These are phyloP conservation scores for Boletus bicolor DNA, from an alignment of 768 basidiomycete species.

Conservation along the genomic window DNA sequence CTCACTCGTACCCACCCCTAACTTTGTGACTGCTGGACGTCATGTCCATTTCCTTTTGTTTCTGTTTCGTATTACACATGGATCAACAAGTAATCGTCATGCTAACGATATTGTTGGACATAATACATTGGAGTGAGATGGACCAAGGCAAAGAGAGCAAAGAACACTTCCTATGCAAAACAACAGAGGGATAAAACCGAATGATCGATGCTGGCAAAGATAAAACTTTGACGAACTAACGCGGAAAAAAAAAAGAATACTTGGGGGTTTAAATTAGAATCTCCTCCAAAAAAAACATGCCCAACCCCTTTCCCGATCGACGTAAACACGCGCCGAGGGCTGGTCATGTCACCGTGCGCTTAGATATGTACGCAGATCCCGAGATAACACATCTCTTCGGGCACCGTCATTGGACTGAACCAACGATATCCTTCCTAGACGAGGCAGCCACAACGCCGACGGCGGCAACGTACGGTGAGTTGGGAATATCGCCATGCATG, in stretches of 20 bases:
- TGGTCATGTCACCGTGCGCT: not conserved
- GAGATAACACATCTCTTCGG: not conserved
- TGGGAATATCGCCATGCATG: conserved; percentile 4
- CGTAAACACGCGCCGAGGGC: not conserved
- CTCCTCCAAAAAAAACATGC: not conserved
- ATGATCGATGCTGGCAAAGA: conserved; percentile 3
- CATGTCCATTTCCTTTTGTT: not conserved
- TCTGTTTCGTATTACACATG: conserved; percentile 14
- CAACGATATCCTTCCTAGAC: conserved; percentile 1
- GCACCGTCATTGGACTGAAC: conserved; percentile 17
- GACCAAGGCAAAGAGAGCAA: conserved; percentile 8
- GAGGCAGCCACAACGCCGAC: conserved; percentile 2
- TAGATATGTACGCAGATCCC: not conserved
- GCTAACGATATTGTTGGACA: conserved; percentile 15
- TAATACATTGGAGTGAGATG: conserved; percentile 25
- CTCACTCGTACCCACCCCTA: not conserved
- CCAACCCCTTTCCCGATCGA: not conserved
- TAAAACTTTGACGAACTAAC: not conserved
- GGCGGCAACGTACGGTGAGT: not conserved
- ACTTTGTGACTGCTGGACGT: not conserved
- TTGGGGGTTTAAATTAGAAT: conserved; percentile 7
- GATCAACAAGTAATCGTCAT: conserved; percentile 8
- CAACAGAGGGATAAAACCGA: conserved; percentile 15
- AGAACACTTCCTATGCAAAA: conserved; percentile 24
- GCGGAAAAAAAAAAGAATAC: not conserved